Evolutionary conservation across 2,329 filamentous ascomycete genomes (phyloP).

Genomic region (Phialophora verrucosa): DNA sequence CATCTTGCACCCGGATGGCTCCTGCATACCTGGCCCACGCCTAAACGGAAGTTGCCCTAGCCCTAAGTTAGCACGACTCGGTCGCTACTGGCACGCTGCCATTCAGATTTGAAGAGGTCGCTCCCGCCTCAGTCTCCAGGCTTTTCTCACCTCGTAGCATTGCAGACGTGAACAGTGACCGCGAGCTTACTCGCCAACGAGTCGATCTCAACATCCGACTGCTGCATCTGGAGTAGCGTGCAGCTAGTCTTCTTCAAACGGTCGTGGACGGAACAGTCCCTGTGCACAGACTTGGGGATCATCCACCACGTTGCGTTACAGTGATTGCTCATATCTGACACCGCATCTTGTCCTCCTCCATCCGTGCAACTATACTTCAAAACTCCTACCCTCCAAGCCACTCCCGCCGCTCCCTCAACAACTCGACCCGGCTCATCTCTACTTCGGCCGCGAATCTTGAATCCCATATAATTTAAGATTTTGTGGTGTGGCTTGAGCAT

Average conservation of each 20-base stretch:
- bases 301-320: conserved; percentile 23
- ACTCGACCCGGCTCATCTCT: background rate
- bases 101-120: conserved; percentile 3
- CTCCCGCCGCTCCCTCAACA: conserved; percentile 11
- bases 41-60: background rate
- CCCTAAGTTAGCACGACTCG: background rate
- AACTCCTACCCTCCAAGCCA: background rate
- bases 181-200: background rate
- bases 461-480: too few species aligned
- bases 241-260: conserved; percentile 4
- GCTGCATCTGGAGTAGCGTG: conserved; percentile 7
- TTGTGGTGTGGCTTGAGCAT: conserved; percentile 7
- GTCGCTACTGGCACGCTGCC: background rate
- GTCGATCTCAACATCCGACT: background rate
- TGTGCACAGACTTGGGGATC: conserved; percentile 8
- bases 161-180: background rate
- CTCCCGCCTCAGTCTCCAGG: background rate
- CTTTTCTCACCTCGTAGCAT: background rate
- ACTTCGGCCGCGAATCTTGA: background rate
- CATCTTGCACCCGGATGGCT: background rate
- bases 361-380: conserved; percentile 6
- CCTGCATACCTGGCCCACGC: background rate
- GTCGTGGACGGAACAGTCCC: background rate
- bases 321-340: conserved; percentile 25
- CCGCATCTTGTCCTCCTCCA: conserved; percentile 19